phyloP scores from a whole-genome alignment of 257 asterid genomes.

The Eustoma russellianum region DNA sequence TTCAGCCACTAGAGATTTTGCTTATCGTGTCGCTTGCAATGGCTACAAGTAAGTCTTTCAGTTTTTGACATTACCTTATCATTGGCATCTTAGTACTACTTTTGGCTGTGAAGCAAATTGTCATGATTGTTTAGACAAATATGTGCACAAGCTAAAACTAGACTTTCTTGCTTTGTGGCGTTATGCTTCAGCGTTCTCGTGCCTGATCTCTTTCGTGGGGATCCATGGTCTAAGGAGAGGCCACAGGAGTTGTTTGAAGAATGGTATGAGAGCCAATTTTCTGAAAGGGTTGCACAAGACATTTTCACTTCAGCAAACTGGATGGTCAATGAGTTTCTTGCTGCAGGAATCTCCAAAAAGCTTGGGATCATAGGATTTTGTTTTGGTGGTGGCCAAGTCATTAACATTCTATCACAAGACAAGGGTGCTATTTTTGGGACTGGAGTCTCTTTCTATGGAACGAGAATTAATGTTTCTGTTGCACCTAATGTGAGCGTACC shows the following conservation, averaged over 20 bases:
- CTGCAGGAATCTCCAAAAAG: constrained; percentile 55
- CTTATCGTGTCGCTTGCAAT: constrained; percentile 73
- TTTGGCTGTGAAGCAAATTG: neutral
- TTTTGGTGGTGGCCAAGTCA: constrained; percentile 60
- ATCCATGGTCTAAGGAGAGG: constrained; percentile 60
- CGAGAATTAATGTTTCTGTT: constrained; percentile 33
- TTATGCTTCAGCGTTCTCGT: constrained; percentile 60
- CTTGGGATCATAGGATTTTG: constrained; percentile 76
- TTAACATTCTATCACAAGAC: constrained; percentile 62
- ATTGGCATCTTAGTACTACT: neutral
- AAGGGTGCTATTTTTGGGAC: constrained; percentile 38
- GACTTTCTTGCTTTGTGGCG: neutral
- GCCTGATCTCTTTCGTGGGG: constrained; percentile 61
- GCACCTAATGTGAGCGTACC: constrained; percentile 45
- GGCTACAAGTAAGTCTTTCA: constrained; percentile 59
- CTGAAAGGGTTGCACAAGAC: constrained; percentile 27
- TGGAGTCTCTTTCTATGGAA: constrained; percentile 68
- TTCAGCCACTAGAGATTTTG: constrained; percentile 65
- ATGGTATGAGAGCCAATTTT: constrained; percentile 39
- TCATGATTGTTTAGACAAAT: no score
- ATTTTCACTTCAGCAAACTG: constrained; percentile 51
- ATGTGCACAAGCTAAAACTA: no score
- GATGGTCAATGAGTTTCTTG: constrained; percentile 52
- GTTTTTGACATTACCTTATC: neutral
- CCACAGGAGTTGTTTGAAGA: constrained; percentile 31